phyloP scores from a whole-genome alignment of 352 stramenopile species.

The Poterioochromonas sp. region DNA sequence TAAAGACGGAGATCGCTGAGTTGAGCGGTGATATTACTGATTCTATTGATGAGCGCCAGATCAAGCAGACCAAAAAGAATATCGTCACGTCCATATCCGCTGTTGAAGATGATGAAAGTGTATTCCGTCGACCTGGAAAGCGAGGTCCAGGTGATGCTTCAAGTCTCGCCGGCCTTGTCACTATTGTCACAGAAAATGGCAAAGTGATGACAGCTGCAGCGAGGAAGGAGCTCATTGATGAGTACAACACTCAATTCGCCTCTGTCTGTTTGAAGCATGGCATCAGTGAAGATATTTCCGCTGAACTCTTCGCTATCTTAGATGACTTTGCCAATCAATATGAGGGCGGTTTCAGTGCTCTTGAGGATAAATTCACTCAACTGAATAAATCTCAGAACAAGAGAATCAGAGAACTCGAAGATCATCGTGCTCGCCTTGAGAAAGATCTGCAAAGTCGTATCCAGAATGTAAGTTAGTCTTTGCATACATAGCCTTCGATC shows the following conservation, averaged over 20 bases:
- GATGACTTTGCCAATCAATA: background rate
- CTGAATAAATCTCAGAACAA: background rate
- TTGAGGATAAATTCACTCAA: background rate
- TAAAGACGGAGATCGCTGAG: constrained; percentile 11
- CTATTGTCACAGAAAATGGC: background rate
- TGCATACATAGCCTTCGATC: background rate
- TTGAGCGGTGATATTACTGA: constrained; percentile 1
- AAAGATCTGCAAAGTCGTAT: constrained; percentile 18
- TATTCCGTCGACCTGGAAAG: background rate
- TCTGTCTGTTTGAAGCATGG: background rate
- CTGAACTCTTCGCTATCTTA: constrained; percentile 8
- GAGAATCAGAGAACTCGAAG: constrained; percentile 3
- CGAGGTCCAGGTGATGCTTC: background rate
- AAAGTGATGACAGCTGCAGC: background rate
- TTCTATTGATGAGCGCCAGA: background rate
- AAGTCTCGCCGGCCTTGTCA: too few relatives aligned
- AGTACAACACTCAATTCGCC: background rate
- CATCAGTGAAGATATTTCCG: background rate
- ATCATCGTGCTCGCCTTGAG: background rate
- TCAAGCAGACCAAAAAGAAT: background rate
- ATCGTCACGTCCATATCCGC: background rate
- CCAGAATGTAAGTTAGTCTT: constrained; percentile 3
- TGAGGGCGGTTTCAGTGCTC: background rate
- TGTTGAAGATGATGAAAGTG: background rate
- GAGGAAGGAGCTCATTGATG: background rate